Conservation (phyloP, 2,329 filamentous ascomycete species). For the Pestalotiopsis sp. region DNA sequence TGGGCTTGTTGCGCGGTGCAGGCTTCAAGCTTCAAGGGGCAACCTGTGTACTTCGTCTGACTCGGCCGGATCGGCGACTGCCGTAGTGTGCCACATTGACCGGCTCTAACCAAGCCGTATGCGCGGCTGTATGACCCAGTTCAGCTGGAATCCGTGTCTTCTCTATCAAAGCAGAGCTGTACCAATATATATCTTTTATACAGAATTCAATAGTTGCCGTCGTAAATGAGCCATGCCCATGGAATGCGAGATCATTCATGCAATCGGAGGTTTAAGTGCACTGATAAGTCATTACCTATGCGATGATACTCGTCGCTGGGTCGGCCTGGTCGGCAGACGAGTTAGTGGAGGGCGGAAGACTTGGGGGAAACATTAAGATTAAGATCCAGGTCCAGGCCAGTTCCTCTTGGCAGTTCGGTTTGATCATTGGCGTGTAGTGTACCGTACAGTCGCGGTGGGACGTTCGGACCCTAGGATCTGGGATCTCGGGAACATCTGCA, state of each 20-base stretch:
- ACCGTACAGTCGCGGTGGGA: not conserved
- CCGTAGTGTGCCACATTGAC: not conserved
- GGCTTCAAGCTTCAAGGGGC: not conserved
- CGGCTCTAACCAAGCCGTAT: not conserved
- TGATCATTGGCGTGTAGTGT: not conserved
- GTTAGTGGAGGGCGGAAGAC: not conserved
- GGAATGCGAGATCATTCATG: not conserved
- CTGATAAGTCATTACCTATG: too few species aligned
- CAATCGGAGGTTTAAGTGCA: not conserved
- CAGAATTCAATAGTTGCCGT: not conserved
- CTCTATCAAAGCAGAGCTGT: not conserved
- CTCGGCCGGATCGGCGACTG: not conserved
- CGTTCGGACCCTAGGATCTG: conserved; percentile 5
- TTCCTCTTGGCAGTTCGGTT: not conserved
- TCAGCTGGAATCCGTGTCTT: not conserved
- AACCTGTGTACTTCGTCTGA: not conserved
- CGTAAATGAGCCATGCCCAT: not conserved
- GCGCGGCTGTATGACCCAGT: not conserved
- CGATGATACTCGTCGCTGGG: not conserved
- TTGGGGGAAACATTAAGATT: not conserved
- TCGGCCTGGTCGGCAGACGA: not conserved
- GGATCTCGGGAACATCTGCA: conserved; percentile 10
- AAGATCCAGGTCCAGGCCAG: not conserved
- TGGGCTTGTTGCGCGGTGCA: not conserved
- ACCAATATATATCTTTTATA: not conserved